A percentile compares a stretch with the other conserved stretches of the same genome.
Conservation (phyloP, 352 stramenopile species). For the Pythium brachiatum region DNA sequence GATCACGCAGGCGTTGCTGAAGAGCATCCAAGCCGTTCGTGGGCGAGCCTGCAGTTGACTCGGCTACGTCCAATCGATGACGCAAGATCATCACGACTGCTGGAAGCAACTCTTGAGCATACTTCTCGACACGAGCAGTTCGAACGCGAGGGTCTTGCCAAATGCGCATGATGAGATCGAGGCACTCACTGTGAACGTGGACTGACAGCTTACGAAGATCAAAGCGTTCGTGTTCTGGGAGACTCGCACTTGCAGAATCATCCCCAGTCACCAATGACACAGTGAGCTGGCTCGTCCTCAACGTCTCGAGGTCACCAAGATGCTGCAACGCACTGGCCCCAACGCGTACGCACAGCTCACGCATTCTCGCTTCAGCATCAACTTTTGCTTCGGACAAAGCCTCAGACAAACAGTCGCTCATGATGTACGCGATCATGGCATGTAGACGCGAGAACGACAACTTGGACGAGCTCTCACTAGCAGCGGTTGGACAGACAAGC, state of each 20-base stretch:
- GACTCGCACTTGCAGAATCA: constrained; percentile 33
- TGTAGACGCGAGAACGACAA: constrained; percentile 13
- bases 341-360: constrained; percentile 65
- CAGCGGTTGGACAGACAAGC: constrained; percentile 34
- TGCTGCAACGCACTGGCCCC: constrained; percentile 56
- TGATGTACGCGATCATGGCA: constrained; percentile 17
- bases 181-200: constrained; percentile 58
- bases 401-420: constrained; percentile 4
- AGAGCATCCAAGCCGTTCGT: constrained; percentile 15
- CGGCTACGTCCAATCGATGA: constrained; percentile 57
- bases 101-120: constrained; percentile 58
- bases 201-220: constrained; percentile 51
- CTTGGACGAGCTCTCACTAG: neutral
- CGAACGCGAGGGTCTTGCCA: constrained; percentile 60
- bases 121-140: constrained; percentile 43
- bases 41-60: constrained; percentile 22
- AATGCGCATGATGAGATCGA: constrained; percentile 50
- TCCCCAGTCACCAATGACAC: constrained; percentile 47
- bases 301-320: constrained; percentile 62
- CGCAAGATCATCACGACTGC: constrained; percentile 75
- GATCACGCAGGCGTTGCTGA: neutral
- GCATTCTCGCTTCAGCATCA: constrained; percentile 45
- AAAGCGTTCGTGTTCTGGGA: constrained; percentile 30
- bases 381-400: neutral
- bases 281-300: constrained; percentile 65